phyloP scores from a whole-genome alignment of 2,329 filamentous ascomycete species.

The Hypoxylon sp. region DNA sequence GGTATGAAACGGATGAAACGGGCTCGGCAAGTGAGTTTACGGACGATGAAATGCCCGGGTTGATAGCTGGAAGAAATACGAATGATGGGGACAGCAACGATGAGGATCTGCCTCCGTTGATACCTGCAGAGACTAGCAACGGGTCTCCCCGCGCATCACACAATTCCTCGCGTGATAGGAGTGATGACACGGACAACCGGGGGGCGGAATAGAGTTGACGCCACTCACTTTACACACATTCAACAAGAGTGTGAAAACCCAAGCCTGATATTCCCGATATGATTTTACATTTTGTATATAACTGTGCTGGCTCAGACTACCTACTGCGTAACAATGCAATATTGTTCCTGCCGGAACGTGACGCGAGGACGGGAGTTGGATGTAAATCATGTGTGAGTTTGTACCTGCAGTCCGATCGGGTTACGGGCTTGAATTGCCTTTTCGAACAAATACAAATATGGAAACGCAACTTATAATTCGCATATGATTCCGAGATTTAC shows the following conservation, averaged over 20 bases:
- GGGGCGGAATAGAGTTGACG: background rate
- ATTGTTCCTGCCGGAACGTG: slow-evolving; percentile 27
- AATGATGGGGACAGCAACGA: background rate
- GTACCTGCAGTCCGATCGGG: background rate
- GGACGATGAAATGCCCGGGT: slow-evolving; percentile 39
- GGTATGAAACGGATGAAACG: slow-evolving; percentile 34
- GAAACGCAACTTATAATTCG: background rate
- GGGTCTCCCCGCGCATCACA: background rate
- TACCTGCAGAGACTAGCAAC: slow-evolving; percentile 4
- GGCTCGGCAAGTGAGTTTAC: slow-evolving; percentile 33
- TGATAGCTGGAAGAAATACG: slow-evolving; percentile 9
- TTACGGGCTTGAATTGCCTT: background rate
- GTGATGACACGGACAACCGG: background rate
- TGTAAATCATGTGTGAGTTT: slow-evolving; percentile 30
- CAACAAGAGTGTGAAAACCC: background rate
- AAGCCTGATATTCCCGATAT: background rate
- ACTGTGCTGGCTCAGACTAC: too few relatives aligned
- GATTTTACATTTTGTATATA: slow-evolving; percentile 17
- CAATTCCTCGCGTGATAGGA: background rate
- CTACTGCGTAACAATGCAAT: background rate
- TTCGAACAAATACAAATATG: background rate
- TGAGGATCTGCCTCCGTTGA: slow-evolving; percentile 34
- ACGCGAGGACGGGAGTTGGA: slow-evolving; percentile 30
- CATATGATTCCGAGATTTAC: slow-evolving; percentile 12
- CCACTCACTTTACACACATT: background rate